Conservation (phyloP, 202 grass and related monocot species). For the Saccharum hybrid region DNA sequence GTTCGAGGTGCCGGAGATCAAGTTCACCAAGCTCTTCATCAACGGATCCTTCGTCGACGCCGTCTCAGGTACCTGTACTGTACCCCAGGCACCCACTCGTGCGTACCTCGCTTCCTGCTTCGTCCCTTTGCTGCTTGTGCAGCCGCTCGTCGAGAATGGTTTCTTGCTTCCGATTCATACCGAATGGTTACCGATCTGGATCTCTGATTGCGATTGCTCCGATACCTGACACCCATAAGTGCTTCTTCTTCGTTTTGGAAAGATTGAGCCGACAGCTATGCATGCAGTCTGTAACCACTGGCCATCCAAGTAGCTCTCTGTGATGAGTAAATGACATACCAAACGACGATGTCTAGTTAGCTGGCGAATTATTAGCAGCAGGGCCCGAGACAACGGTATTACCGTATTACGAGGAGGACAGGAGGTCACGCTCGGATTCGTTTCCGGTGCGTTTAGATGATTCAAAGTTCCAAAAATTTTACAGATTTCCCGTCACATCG, state of each 20-base stretch:
- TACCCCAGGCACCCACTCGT: accelerated
- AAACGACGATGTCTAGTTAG: not conserved
- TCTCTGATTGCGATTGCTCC: not conserved
- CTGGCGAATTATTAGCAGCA: not conserved
- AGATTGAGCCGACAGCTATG: not conserved
- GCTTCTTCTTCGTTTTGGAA: not conserved
- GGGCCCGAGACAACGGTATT: not conserved
- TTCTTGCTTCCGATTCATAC: not conserved
- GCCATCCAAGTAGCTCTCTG: not conserved
- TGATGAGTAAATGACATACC: not conserved
- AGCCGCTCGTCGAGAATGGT: not conserved
- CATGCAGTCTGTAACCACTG: not conserved
- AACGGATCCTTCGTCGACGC: constrained; percentile 68
- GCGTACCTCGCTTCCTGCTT: not conserved
- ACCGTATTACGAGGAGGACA: not conserved
- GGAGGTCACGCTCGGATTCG: not conserved
- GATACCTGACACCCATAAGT: no score
- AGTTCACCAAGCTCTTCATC: constrained; percentile 84
- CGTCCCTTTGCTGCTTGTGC: not conserved
- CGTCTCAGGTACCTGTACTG: constrained; percentile 50
- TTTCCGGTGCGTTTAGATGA: no score
- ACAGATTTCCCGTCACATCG: no score
- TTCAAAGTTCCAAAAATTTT: no score
- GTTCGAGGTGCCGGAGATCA: constrained; percentile 65
- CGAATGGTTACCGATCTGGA: not conserved